Evolutionary conservation across 495 filamentous ascomycete genomes (phyloP), one percentile per base, ranked within the genome.

Genomic region (Astrocystis sublimbata): DNA sequence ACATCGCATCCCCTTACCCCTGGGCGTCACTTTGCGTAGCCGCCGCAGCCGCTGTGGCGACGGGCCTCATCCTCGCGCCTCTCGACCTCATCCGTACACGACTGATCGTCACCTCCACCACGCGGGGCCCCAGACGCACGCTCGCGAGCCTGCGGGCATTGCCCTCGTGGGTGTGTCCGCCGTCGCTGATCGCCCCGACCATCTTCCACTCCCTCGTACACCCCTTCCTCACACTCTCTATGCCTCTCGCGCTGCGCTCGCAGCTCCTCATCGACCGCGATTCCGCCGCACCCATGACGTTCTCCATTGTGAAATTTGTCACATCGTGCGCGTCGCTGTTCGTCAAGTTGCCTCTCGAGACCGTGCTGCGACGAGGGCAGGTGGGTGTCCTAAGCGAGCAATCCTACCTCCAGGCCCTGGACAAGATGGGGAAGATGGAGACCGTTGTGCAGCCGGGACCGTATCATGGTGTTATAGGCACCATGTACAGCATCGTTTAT

Each of bases 41-140:
- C 4, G 89, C 94, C 28, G 85, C 92, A 8, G 92, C 94, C 1
- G 87, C 92, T 2, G 89, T 90, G 2, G 76, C 92, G 13, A 88
- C 94, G 0, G 90, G 90, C 7, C 70, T 96, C 8, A 77, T 93
- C 15, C 85, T 98, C 5, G 81, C 92, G 4, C 96, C 94, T 0
- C 81, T 98, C 49, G 94, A 98, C 67, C 87, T 94, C 23, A 86
- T 96, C 19, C 88, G 96, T 52, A 98, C 93, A 43, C 85, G 91
- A 79, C 87, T 97, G 28, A 89, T 96, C 64, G 79, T 96, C 43
- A 96, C 92, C 0, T 87, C 92, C 4, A 88, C 86, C 13, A 86
- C 85, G 21, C 85, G 87, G 43, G 83, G 81, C 17, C 86, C 91
- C 6, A 85, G 91, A 52, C 89, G 89, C 6, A 86, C 93, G 6